phyloP scores from a whole-genome alignment of 495 filamentous ascomycete species.

The Penicillium nucicola region DNA sequence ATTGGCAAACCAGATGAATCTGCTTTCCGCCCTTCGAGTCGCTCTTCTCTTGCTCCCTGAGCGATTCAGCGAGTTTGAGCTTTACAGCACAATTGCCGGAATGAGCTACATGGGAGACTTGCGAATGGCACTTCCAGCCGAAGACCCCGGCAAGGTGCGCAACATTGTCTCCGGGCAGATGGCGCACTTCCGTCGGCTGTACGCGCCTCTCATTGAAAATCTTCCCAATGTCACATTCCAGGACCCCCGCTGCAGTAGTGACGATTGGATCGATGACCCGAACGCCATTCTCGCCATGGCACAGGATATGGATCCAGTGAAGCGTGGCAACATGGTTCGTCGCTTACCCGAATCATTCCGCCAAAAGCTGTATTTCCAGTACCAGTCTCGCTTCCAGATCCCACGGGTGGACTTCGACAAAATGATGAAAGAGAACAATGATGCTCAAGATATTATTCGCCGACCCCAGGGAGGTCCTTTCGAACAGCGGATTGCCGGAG shows the following conservation, averaged over 20 bases:
- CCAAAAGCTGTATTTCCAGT: slow-evolving; percentile 86
- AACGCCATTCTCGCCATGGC: slow-evolving; percentile 57
- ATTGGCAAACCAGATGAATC: slow-evolving; percentile 90
- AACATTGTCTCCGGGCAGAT: slow-evolving; percentile 94
- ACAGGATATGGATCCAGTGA: slow-evolving; percentile 90
- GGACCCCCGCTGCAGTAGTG: slow-evolving; percentile 59
- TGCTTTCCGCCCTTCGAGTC: slow-evolving; percentile 85
- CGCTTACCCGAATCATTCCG: slow-evolving; percentile 86
- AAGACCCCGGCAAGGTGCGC: slow-evolving; percentile 87
- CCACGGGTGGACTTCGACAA: slow-evolving; percentile 77
- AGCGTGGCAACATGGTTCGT: slow-evolving; percentile 92
- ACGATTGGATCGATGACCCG: slow-evolving; percentile 65
- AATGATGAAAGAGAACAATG: slow-evolving; percentile 70
- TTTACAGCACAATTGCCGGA: slow-evolving; percentile 85
- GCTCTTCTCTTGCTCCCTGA: slow-evolving; percentile 82
- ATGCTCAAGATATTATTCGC: slow-evolving; percentile 62
- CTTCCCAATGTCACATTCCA: slow-evolving; percentile 84
- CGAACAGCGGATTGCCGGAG: slow-evolving; percentile 77
- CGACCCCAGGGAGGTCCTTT: slow-evolving; percentile 77
- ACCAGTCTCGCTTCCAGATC: slow-evolving; percentile 84
- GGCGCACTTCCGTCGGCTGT: slow-evolving; percentile 83
- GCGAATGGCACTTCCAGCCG: slow-evolving; percentile 81
- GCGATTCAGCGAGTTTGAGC: slow-evolving; percentile 77
- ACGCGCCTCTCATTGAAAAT: slow-evolving; percentile 81
- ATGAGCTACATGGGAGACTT: slow-evolving; percentile 94